Evolutionary conservation across 108 stramenopile species (phyloP).

Genomic region (Schizochytrium sp.): DNA sequence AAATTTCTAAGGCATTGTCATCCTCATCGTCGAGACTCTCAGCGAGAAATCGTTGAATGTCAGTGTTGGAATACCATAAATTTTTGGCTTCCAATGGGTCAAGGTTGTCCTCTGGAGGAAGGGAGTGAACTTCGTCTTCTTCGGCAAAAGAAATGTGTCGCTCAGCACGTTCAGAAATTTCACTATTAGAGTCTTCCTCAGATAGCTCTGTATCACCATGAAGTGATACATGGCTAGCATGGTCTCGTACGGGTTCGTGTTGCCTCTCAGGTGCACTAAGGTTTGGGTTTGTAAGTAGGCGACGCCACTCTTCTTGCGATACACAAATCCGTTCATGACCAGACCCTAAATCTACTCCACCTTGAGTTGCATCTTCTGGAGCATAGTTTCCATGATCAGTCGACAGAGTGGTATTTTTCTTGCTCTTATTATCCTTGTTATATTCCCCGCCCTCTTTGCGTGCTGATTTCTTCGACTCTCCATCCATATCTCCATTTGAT

Average conservation of each 20-base stretch:
- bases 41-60: neutral
- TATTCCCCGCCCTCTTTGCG: too few species aligned
- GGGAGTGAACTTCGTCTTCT: neutral
- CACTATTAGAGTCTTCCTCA: too few species aligned
- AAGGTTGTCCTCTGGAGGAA: too few species aligned
- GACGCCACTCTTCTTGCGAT: constrained; percentile 29
- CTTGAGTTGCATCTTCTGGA: neutral
- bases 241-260: neutral
- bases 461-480: too few species aligned
- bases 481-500: too few species aligned
- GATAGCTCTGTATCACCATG: too few species aligned
- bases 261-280: neutral
- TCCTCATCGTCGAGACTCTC: neutral
- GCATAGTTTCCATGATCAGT: neutral
- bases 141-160: neutral
- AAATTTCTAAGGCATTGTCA: neutral
- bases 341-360: neutral
- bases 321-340: constrained; percentile 13
- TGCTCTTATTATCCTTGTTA: too few species aligned
- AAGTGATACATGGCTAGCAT: neutral
- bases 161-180: neutral
- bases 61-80: neutral
- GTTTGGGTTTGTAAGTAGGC: neutral
- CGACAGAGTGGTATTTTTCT: neutral
- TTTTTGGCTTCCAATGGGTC: neutral